These are phyloP conservation scores for Basidiobolus heterosporus DNA, from an alignment of 371 early-diverging fungal genomes.

Conservation along the genomic window DNA sequence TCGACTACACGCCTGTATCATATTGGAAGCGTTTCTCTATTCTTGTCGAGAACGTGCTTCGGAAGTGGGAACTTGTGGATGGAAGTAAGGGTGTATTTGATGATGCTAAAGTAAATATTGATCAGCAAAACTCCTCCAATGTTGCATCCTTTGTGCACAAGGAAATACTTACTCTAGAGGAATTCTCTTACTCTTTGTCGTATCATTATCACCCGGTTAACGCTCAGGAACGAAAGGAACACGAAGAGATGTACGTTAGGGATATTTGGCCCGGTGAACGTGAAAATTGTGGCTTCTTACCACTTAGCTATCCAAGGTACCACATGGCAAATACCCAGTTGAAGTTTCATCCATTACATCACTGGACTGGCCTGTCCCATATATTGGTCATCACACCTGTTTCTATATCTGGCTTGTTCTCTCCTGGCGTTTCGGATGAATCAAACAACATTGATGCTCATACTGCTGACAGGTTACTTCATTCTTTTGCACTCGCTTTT, in stretches of 20 bases:
- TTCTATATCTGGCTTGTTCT: conserved; percentile 2
- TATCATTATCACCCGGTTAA: conserved; percentile 7
- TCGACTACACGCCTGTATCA: conserved; percentile 5
- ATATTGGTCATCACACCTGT: conserved; percentile 2
- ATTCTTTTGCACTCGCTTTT: conserved; percentile 55
- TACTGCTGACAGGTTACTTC: conserved; percentile 44
- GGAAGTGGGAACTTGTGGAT: conserved; percentile 2
- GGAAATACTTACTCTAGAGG: conserved; percentile 5
- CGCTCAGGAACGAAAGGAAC: neutral
- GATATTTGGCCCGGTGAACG: neutral
- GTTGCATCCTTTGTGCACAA: conserved; percentile 2
- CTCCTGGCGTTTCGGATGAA: conserved; percentile 1
- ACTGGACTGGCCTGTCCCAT: conserved; percentile 6
- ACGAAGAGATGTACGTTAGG: neutral
- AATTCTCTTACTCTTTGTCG: conserved; percentile 5
- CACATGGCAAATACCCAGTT: neutral
- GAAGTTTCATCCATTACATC: conserved; percentile 4
- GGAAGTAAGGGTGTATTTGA: conserved; percentile 6
- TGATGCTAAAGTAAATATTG: neutral
- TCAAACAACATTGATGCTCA: conserved; percentile 31
- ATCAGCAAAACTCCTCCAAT: neutral
- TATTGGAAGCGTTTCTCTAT: conserved; percentile 7
- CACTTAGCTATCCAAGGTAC: neutral
- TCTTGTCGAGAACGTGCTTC: conserved; percentile 4
- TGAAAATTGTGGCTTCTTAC: neutral